Evolutionary conservation across 2,329 filamentous ascomycete species (phyloP), one percentile per base, ranked within the genome.

Genomic region (Cladophialophora psammophila): DNA sequence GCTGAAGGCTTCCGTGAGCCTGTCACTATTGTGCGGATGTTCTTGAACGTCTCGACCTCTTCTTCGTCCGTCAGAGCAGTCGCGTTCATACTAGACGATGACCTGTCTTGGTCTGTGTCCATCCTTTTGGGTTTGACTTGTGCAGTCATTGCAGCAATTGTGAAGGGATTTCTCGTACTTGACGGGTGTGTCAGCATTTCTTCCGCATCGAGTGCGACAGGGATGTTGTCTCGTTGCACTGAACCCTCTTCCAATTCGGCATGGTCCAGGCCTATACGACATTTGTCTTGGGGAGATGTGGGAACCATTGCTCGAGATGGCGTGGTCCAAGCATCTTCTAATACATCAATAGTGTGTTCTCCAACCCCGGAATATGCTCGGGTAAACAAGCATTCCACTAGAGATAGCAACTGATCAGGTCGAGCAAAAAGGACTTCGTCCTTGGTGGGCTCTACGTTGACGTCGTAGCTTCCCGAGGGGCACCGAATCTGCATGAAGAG

Each of bases 381-480:
- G n/a, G 71, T 71, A 54, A 88, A 82, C 0, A 88, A 72, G 35
- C 75, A 75, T 20, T 82, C 78, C 1, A 83, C 76, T 5, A 81
- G 71, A 3, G 73, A 73, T 5, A 88, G 40, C 2, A 90, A 72
- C 0, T 73, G 20, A 3, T 75, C 72, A 2, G 78, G 74, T 54
- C 88, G 78, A 40, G 13, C 6, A 71, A 90, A 88, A 2, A 89
- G 72, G 1, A 89, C 80, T 74, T 89, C 85, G 72, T 89, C 86
- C 72, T 90, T 90, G 1, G 84, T 82, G 3, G 88, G 87, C 71
- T 90, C 88, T 40, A 90, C 78, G 67, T 89, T 90, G 4, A 83
- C 80, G 75, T 90, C 88, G 73, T 90, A 90, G 52, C 79, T 84
- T 6, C 81, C 83, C 9, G 74, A 72, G 1, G 84, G 83, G 74